Percentiles rank a stretch among this genome's conserved stretches.
phyloP scores from a whole-genome alignment of 306 rosid species.

The Amphicarpaea edgeworthii region DNA sequence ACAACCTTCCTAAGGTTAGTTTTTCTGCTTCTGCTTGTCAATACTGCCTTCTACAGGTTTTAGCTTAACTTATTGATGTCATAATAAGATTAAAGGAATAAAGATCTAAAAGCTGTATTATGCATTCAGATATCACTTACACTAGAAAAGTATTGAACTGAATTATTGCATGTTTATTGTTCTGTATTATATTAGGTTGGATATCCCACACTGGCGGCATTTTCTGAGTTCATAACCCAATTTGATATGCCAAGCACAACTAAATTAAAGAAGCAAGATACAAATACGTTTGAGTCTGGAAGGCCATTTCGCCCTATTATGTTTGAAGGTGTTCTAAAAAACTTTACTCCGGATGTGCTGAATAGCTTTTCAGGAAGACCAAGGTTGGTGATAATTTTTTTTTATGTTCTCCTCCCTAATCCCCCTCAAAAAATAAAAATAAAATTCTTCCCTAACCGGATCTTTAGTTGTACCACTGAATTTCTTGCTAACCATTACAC shows the following conservation, averaged over 20 bases:
- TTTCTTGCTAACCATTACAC: neutral
- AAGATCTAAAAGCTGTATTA: neutral
- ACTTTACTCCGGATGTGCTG: slow-evolving; percentile 79
- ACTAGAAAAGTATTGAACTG: slow-evolving; percentile 15
- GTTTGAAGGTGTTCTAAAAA: slow-evolving; percentile 81
- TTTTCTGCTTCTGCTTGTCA: slow-evolving; percentile 22
- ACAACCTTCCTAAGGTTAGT: slow-evolving; percentile 73
- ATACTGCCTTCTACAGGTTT: neutral
- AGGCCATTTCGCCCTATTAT: slow-evolving; percentile 82
- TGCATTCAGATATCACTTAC: slow-evolving; percentile 17
- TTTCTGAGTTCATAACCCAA: slow-evolving; percentile 73
- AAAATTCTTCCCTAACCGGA: too few species aligned
- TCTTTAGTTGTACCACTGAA: neutral
- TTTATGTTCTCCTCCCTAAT: neutral
- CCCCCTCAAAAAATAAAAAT: too few species aligned
- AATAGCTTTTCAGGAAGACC: slow-evolving; percentile 77
- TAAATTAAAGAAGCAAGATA: slow-evolving; percentile 59
- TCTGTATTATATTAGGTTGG: slow-evolving; percentile 61
- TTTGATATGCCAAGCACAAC: slow-evolving; percentile 68
- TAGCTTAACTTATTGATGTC: slow-evolving; percentile 1
- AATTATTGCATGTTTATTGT: slow-evolving; percentile 25
- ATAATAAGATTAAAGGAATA: neutral
- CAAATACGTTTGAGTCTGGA: slow-evolving; percentile 63
- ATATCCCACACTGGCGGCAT: slow-evolving; percentile 81
- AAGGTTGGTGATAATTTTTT: slow-evolving; percentile 68